A percentile compares a stretch with the other conserved stretches of the same genome.
These are phyloP conservation scores for Geotrichum restrictum DNA, from an alignment of 1,139 yeast species.

Conservation along the genomic window DNA sequence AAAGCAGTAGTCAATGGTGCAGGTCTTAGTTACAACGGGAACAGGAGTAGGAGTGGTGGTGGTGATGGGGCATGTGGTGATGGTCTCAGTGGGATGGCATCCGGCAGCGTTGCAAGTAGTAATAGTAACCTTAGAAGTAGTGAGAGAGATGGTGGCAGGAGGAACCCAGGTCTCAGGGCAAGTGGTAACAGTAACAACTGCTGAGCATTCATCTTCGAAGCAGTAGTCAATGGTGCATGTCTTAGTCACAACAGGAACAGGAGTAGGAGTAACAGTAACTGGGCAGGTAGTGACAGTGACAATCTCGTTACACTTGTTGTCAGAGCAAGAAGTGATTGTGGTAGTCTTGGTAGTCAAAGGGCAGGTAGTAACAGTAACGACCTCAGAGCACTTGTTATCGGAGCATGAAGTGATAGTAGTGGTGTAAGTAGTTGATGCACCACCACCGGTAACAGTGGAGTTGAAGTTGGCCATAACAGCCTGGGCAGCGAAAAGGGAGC, in stretches of 20 bases:
- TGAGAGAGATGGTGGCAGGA: conserved; percentile 5
- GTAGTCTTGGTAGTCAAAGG: conserved; percentile 10
- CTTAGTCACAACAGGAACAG: conserved; percentile 2
- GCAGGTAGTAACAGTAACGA: conserved; percentile 12
- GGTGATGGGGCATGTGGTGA: conserved; percentile 2
- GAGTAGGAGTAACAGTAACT: conserved; percentile 5
- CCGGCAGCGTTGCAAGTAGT: conserved; percentile 11
- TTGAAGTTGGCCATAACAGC: background rate
- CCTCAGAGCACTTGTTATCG: conserved; percentile 15
- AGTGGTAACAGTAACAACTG: conserved; percentile 15
- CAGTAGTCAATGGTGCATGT: conserved; percentile 6
- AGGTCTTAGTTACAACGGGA: conserved; percentile 10
- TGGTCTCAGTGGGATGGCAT: conserved; percentile 4
- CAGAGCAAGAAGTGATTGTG: conserved; percentile 19
- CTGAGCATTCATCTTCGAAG: conserved; percentile 2
- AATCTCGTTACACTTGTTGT: conserved; percentile 2
- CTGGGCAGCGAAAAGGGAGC: conserved; percentile 11
- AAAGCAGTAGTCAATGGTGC: conserved; percentile 4
- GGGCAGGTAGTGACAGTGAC: conserved; percentile 20
- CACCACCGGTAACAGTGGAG: conserved; percentile 11
- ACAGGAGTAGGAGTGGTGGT: conserved; percentile 3
- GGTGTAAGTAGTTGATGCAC: conserved; percentile 9
- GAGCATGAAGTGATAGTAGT: conserved; percentile 19
- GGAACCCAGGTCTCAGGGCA: conserved; percentile 11
- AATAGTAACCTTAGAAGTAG: conserved; percentile 8